Evolutionary conservation across 768 basidiomycete genomes (phyloP), one percentile per base, ranked within the genome.

Genomic region (Jaapia argillacea): DNA sequence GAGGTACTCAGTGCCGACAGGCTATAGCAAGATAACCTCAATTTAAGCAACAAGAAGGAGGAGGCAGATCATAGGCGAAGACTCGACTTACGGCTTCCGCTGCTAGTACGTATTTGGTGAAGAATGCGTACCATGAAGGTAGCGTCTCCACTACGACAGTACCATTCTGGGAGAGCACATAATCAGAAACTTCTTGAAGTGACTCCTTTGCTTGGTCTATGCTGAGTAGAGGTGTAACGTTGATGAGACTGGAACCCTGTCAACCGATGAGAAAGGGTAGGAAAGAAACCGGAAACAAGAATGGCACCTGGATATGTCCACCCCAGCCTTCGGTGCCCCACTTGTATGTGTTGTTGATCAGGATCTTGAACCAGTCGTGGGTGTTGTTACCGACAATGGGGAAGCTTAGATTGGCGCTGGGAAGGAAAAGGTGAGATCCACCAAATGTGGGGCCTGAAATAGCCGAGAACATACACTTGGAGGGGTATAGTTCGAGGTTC

Each of bases 201-300:
- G 72, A 72, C 23, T 35, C 51, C 16, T 58, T 51, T 1, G 72
- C 71, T 4, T 66, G 63, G 1, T 54, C 58, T 25, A 56, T 52
- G 24, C 49, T 56, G 1, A 70, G 50, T 14, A 60, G 61, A 6
- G 74, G 73, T 43, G 68, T 75, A n/a, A 75, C 60, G 42, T 70
- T 58, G 28, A 61, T 54, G 6, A 64, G 23, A 5, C 45, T 47
- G 2, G 46, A 48, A 23, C 51, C 50, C 61, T 63, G 44, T 26
- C 18, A 36, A 1, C 31, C 25, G 2, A 18, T 37, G 18, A 23
- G 23, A n/a, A 1, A 40, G 33, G 20, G 33, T 16, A n/a, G 39
- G 10, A 67, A 14, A 7, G 18, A 38, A 3, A 55, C 28, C 28
- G 16, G 16, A 33, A 33, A 10, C 28, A 33, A 10, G 28, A 33